A percentile compares a stretch with the other conserved stretches of the same genome.
These are phyloP conservation scores for Pterocarpus santalinus DNA, from an alignment of 306 rosid species.

Conservation along the genomic window DNA sequence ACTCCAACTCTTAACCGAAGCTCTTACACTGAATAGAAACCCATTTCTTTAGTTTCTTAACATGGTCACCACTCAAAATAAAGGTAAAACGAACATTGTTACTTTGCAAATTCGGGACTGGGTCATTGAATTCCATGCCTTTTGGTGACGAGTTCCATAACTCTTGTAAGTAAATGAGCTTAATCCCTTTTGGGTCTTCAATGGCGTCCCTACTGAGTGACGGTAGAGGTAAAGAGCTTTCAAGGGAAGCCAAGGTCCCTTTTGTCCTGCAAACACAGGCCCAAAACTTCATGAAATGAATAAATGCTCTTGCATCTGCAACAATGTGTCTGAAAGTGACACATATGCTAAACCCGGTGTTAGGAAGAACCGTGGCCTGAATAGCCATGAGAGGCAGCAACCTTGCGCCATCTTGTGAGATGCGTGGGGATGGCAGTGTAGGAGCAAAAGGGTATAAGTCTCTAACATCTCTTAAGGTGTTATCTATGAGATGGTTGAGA, in stretches of 20 bases:
- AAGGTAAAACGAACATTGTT: conserved; percentile 39
- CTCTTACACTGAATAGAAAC: background rate
- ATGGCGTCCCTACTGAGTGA: conserved; percentile 32
- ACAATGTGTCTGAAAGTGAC: conserved; percentile 17
- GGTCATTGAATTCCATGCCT: background rate
- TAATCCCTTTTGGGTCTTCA: conserved; percentile 45
- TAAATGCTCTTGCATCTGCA: conserved; percentile 7
- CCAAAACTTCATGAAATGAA: conserved; percentile 45
- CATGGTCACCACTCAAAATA: conserved; percentile 7
- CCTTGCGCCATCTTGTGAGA: background rate
- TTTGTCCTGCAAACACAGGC: conserved; percentile 37
- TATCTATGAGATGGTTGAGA: background rate
- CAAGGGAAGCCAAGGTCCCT: conserved; percentile 17
- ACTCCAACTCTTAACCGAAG: too few relatives aligned
- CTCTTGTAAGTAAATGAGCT: background rate
- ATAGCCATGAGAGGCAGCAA: conserved; percentile 25
- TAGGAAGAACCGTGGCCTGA: conserved; percentile 29
- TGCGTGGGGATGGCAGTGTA: background rate
- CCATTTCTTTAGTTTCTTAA: conserved; percentile 41
- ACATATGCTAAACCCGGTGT: conserved; percentile 14
- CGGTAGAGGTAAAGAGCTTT: conserved; percentile 31
- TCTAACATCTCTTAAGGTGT: conserved; percentile 9
- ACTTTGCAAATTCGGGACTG: background rate
- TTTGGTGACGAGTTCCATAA: background rate
- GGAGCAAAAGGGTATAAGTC: conserved; percentile 23